Conservation (phyloP, 192 early-diverging fungal species). For the Helicostylum pulchrum region DNA sequence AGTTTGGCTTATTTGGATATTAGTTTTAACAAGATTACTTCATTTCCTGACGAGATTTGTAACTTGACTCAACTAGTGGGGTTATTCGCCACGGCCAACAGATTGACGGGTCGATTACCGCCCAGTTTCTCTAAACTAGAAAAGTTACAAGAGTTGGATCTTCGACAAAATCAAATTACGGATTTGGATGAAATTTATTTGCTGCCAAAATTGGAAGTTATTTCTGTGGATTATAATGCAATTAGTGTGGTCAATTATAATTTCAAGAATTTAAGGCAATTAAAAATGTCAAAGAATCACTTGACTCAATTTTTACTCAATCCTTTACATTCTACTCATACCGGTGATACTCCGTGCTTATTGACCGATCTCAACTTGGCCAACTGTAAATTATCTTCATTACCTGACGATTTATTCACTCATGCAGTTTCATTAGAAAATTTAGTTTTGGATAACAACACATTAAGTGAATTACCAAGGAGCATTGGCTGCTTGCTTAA, state of each 20-base stretch:
- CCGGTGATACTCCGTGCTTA: background rate
- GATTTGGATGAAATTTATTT: constrained; percentile 55
- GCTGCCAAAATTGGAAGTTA: constrained; percentile 55
- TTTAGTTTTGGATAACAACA: constrained; percentile 66
- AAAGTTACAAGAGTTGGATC: constrained; percentile 69
- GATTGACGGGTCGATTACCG: constrained; percentile 68
- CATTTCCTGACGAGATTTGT: constrained; percentile 71
- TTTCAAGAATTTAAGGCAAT: constrained; percentile 48
- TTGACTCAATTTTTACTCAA: constrained; percentile 65
- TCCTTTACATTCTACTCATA: constrained; percentile 4
- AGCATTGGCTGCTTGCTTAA: constrained; percentile 55
- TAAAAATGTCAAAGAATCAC: constrained; percentile 66
- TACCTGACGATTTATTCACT: constrained; percentile 58
- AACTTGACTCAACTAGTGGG: constrained; percentile 55
- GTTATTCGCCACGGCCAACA: constrained; percentile 74
- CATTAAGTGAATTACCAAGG: constrained; percentile 59
- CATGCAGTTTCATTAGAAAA: constrained; percentile 52
- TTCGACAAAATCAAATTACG: constrained; percentile 78
- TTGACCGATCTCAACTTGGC: constrained; percentile 55
- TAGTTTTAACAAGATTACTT: constrained; percentile 76
- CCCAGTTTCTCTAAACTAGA: constrained; percentile 51
- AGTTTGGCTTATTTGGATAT: constrained; percentile 71
- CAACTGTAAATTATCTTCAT: constrained; percentile 64
- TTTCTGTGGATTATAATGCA: constrained; percentile 70
- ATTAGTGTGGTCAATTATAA: constrained; percentile 60